These are phyloP conservation scores for Lagenidium sp. DNA, from an alignment of 352 stramenopile genomes.

Conservation along the genomic window DNA sequence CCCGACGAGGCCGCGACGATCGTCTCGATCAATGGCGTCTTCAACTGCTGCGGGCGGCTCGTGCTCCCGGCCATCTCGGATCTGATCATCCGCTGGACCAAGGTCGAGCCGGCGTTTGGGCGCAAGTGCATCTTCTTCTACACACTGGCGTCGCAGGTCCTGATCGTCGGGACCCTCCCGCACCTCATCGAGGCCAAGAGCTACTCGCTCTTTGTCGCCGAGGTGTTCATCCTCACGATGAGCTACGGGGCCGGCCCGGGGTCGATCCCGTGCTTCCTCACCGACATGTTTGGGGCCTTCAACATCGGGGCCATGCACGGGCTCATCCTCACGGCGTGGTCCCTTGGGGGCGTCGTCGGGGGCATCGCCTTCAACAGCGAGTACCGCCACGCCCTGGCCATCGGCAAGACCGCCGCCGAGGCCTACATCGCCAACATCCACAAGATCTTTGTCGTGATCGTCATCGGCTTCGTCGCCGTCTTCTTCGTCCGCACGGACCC, in stretches of 20 bases:
- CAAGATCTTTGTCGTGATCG: constrained; percentile 49
- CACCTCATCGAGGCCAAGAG: constrained; percentile 40
- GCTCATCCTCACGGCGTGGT: constrained; percentile 66
- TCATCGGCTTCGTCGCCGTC: constrained; percentile 42
- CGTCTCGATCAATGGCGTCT: constrained; percentile 39
- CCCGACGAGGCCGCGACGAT: constrained; percentile 20
- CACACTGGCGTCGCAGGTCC: constrained; percentile 38
- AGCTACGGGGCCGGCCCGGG: constrained; percentile 70
- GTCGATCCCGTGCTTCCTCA: constrained; percentile 64
- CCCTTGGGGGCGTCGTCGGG: constrained; percentile 59
- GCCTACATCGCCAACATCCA: constrained; percentile 59
- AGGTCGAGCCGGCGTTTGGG: constrained; percentile 31
- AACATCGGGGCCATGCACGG: constrained; percentile 80
- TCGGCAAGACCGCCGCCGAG: constrained; percentile 25
- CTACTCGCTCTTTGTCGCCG: constrained; percentile 44
- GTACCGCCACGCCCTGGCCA: constrained; percentile 25
- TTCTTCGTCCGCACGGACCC: constrained; percentile 63
- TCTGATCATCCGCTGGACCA: constrained; percentile 25
- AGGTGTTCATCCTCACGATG: constrained; percentile 58
- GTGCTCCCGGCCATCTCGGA: constrained; percentile 32
- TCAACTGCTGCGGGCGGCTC: constrained; percentile 42
- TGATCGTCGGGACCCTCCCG: constrained; percentile 60
- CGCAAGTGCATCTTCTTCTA: constrained; percentile 54
- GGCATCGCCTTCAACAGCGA: constrained; percentile 62
- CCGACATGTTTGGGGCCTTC: constrained; percentile 77